A percentile compares a stretch with the other conserved stretches of the same genome.
phyloP scores from a whole-genome alignment of 1,284 basidiomycete species.

The Ustilago lituana region DNA sequence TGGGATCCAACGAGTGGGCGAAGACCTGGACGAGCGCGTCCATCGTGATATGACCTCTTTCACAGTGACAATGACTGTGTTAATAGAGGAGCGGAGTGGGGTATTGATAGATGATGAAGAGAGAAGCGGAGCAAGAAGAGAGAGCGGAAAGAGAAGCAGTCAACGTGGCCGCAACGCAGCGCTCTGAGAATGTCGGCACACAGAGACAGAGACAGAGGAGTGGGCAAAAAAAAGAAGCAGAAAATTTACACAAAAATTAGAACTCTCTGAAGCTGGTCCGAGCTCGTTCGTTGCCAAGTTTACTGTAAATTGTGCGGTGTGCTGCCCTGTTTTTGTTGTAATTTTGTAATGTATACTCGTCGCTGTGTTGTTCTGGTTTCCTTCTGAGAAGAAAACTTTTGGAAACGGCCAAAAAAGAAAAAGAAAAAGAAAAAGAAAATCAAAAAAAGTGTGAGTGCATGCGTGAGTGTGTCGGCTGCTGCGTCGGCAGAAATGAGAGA shows the following conservation, averaged over 20 bases:
- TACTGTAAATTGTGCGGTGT: background rate
- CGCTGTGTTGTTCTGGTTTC: no score
- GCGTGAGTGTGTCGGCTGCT: background rate
- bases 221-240: background rate
- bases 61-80: background rate
- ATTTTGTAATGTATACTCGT: no score
- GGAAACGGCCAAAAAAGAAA: no score
- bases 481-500: slow-evolving; percentile 18
- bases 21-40: slow-evolving; percentile 49
- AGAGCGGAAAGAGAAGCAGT: background rate
- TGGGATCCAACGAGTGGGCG: slow-evolving; percentile 51
- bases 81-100: background rate
- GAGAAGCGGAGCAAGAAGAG: slow-evolving; percentile 4
- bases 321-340: background rate
- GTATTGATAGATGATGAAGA: background rate
- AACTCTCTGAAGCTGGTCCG: slow-evolving; percentile 1
- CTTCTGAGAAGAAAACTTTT: slow-evolving; percentile 8
- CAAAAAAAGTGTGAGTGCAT: background rate
- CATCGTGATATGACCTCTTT: slow-evolving; percentile 18
- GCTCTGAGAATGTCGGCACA: no score
- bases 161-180: no score
- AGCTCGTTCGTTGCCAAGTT: no score
- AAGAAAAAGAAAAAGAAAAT: background rate
- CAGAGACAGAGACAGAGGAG: background rate
- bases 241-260: background rate